Evolutionary conservation across 1,284 basidiomycete species (phyloP), one percentile per base, ranked within the genome.

Genomic region (Pyrrhoderma noxium): DNA sequence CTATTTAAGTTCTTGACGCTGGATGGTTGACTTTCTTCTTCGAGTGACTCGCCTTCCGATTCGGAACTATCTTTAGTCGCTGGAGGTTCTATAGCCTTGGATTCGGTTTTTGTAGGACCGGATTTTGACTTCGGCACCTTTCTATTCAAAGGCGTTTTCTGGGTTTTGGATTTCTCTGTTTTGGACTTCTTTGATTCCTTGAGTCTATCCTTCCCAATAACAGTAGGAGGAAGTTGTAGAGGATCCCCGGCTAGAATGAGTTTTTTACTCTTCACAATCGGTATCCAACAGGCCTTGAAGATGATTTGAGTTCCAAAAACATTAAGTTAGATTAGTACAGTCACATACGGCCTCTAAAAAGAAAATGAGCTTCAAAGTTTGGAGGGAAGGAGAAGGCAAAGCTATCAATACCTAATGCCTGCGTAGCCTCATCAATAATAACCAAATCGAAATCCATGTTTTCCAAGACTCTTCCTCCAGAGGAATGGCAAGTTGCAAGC

Each of bases 401-500:
- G 14, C 5, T 18, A 11, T 35, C 21, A 35, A 23, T 23, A 45
- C 49, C 49, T 21, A 96, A 65, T 2, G 93, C 94, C 66, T 98
- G 95, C 0, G 94, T 97, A 0, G 93, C 92, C 69, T 98, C 95
- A 59, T 98, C 95, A 38, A 99, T 92, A 39, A 98, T 87, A 7
- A 93, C 82, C 0, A 93, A 84, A 64, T 98, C 95, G 60, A 97
- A 99, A 2, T 74, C 66, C 55, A 85, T 75, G 54, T 85, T 80
- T 37, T 77, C 76, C 8, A 95, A 68, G 59, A 92, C 90, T 27
- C 84, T 70, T 3, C 87, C 82, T 0, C 93, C 93, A 2, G 92
- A 80, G 3, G 89, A 88, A 68, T 98, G 94, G 58, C 93, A 97
- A 1, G 95, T 98, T 0, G 93, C 85, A 9, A 98, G 69, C 0